These are phyloP conservation scores for Massarina eburnea DNA, from an alignment of 2,329 filamentous ascomycete genomes.

Conservation along the genomic window DNA sequence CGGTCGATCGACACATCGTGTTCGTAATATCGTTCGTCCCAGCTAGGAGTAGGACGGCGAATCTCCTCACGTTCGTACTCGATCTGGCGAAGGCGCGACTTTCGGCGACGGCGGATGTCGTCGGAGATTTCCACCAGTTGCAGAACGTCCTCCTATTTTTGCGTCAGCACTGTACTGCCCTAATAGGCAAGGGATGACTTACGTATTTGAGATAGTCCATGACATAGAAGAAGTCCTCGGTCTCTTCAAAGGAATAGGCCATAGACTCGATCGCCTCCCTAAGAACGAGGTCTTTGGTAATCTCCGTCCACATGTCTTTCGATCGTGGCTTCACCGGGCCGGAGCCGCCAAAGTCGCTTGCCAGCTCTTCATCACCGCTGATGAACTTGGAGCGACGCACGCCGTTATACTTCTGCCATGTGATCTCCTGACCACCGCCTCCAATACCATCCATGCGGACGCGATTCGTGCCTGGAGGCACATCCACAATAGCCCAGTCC, in stretches of 20 bases:
- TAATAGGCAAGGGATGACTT: conserved; percentile 47
- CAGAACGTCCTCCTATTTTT: conserved; percentile 76
- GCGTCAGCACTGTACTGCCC: conserved; percentile 11
- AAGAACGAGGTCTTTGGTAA: conserved; percentile 88
- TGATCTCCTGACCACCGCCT: conserved; percentile 73
- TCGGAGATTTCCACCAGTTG: conserved; percentile 81
- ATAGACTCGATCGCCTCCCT: conserved; percentile 82
- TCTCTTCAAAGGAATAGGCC: conserved; percentile 90
- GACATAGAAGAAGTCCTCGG: conserved; percentile 85
- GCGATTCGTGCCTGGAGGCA: conserved; percentile 79
- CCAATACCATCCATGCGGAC: conserved; percentile 81
- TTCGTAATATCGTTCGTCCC: conserved; percentile 68
- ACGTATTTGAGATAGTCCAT: conserved; percentile 89
- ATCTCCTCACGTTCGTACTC: conserved; percentile 62
- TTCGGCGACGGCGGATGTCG: conserved; percentile 70
- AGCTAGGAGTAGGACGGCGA: conserved; percentile 48
- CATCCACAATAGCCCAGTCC: conserved; percentile 80
- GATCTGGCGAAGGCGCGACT: conserved; percentile 61
- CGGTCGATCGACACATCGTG: conserved; percentile 67
- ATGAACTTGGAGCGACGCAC: conserved; percentile 74
- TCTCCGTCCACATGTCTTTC: conserved; percentile 84
- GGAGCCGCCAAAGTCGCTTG: conserved; percentile 47
- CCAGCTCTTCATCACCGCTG: conserved; percentile 61
- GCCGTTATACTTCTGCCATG: conserved; percentile 78
- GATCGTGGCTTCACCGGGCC: conserved; percentile 38